phyloP scores from a whole-genome alignment of 768 basidiomycete genomes.

The Tricholoma hemisulphureum region DNA sequence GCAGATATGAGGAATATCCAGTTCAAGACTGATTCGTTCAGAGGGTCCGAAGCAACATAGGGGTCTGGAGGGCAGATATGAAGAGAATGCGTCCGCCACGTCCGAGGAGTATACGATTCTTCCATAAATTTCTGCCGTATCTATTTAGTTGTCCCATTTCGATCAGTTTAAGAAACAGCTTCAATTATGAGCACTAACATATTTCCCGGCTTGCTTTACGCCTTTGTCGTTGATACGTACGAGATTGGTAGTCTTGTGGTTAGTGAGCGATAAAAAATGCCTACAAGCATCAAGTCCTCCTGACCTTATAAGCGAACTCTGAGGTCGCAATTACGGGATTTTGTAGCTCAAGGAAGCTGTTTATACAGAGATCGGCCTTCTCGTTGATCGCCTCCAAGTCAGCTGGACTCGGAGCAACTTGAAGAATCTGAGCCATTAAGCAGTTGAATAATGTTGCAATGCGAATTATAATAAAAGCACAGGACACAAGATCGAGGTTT shows the following conservation, averaged over 20 bases:
- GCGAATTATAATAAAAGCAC: too few relatives aligned
- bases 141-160: conserved; percentile 43
- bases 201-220: conserved; percentile 63
- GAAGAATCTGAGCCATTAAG: background rate
- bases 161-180: conserved; percentile 6
- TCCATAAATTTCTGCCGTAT: conserved; percentile 55
- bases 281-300: conserved; percentile 14
- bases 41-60: conserved; percentile 49
- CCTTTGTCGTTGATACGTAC: conserved; percentile 60
- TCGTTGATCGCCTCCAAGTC: conserved; percentile 22
- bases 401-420: background rate
- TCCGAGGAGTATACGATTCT: conserved; percentile 73
- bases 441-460: background rate
- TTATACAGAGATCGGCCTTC: conserved; percentile 24
- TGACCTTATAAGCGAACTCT: conserved; percentile 59
- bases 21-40: conserved; percentile 60
- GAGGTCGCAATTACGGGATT: conserved; percentile 65
- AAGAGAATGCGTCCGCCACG: conserved; percentile 76
- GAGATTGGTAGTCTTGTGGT: conserved; percentile 52
- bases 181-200: conserved; percentile 40
- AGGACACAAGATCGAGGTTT: too few relatives aligned
- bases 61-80: conserved; percentile 74
- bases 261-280: background rate
- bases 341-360: conserved; percentile 18
- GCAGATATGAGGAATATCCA: conserved; percentile 90